Conservation (phyloP, 139 green algal genomes). For the Tetratostichococcus sp. region DNA sequence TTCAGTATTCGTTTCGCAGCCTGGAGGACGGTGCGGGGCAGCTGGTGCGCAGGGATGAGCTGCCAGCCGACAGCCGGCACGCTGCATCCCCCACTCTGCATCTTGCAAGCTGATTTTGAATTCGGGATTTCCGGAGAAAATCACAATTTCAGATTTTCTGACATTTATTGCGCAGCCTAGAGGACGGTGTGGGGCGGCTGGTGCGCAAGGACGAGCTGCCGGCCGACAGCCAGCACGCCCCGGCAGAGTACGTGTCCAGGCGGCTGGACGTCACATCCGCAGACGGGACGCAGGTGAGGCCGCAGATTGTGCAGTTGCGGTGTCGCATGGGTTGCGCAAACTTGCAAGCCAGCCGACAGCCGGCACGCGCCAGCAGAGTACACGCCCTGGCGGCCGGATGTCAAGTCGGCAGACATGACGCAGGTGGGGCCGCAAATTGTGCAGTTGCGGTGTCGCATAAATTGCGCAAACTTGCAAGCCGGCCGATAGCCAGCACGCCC, state of each 20-base stretch:
- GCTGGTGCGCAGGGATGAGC: neutral
- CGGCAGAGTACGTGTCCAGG: neutral
- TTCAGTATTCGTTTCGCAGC: no score
- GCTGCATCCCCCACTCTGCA: no score
- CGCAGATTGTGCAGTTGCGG: neutral
- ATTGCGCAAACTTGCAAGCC: no score
- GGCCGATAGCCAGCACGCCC: slow-evolving; percentile 1
- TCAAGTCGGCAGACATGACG: slow-evolving; percentile 7
- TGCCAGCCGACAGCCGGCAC: no score
- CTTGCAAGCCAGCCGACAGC: slow-evolving; percentile 8
- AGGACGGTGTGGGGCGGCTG: slow-evolving; percentile 1
- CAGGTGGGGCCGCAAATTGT: slow-evolving; percentile 9
- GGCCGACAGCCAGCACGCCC: no score
- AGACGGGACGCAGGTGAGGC: slow-evolving; percentile 21
- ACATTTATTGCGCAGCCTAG: no score
- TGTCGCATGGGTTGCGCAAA: no score
- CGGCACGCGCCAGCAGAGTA: neutral
- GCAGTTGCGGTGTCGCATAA: no score
- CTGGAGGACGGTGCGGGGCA: neutral
- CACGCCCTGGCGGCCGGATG: neutral
- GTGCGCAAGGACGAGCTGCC: neutral
- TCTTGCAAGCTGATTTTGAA: no score
- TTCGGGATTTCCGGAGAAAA: no score
- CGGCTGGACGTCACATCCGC: slow-evolving; percentile 1
- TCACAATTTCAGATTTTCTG: no score